Evolutionary conservation across 1,284 basidiomycete genomes (phyloP).

Genomic region (Sporisorium graminicola): DNA sequence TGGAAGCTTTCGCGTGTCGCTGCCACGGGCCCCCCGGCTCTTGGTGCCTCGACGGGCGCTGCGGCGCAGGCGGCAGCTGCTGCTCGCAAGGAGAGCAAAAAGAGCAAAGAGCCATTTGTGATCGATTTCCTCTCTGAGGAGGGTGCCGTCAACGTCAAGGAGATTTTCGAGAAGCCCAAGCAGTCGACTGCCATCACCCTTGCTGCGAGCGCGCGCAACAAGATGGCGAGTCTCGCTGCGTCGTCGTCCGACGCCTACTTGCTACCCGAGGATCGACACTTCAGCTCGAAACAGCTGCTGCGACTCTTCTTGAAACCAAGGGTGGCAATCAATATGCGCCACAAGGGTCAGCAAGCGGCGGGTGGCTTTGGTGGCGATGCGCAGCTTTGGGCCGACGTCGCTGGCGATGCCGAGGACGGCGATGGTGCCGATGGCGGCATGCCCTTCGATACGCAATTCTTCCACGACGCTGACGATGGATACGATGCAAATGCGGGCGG

Average conservation of each 20-base stretch:
- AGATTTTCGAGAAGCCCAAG: constrained; percentile 77
- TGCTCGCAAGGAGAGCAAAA: constrained; percentile 44
- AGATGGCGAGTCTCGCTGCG: constrained; percentile 70
- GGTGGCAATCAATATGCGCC: constrained; percentile 61
- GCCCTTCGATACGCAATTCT: constrained; percentile 96
- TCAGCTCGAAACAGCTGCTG: constrained; percentile 87
- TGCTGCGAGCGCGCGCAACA: constrained; percentile 68
- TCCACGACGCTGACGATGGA: constrained; percentile 89
- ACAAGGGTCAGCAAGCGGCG: constrained; percentile 85
- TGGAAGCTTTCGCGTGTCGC: constrained; percentile 80
- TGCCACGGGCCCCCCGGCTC: constrained; percentile 34
- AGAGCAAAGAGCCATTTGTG: constrained; percentile 79
- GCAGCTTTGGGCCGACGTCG: constrained; percentile 93
- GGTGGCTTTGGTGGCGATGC: constrained; percentile 82
- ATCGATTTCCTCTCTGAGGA: constrained; percentile 85
- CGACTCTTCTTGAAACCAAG: constrained; percentile 89
- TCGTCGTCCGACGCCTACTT: constrained; percentile 74
- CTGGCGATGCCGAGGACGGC: constrained; percentile 67
- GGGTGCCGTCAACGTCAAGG: constrained; percentile 76
- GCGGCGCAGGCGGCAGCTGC: constrained; percentile 21
- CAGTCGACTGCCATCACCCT: constrained; percentile 68
- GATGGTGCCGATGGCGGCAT: constrained; percentile 42
- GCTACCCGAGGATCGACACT: constrained; percentile 97
- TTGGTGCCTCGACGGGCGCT: constrained; percentile 27
- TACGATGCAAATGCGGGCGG: constrained; percentile 48